phyloP scores from a whole-genome alignment of 176 grass and related monocot species.

The Themeda triandra region DNA sequence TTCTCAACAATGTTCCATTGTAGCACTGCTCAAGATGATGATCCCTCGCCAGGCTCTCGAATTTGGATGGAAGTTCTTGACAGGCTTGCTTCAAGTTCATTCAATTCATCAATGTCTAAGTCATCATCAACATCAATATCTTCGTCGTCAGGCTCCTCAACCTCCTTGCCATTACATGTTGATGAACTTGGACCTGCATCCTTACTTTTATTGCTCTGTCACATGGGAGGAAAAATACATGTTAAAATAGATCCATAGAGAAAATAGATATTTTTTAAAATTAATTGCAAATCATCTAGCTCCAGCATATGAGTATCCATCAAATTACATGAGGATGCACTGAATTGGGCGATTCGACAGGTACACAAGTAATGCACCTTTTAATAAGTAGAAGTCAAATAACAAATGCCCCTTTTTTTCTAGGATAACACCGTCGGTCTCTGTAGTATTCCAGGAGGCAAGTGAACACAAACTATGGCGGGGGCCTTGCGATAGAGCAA shows the following conservation, averaged over 20 bases:
- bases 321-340: neutral
- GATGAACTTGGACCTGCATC: slow-evolving; percentile 52
- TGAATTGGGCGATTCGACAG: neutral
- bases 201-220: slow-evolving; percentile 42
- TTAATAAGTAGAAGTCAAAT: neutral
- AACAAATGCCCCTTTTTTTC: neutral
- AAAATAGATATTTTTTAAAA: neutral
- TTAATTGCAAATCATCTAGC: neutral
- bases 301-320: neutral
- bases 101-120: slow-evolving; percentile 90
- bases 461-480: neutral
- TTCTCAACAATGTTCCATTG: slow-evolving; percentile 10
- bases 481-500: neutral
- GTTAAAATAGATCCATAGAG: neutral
- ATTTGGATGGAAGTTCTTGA: slow-evolving; percentile 76
- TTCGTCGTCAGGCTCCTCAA: slow-evolving; percentile 39
- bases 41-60: slow-evolving; percentile 60
- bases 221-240: slow-evolving; percentile 20
- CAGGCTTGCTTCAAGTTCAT: slow-evolving; percentile 92
- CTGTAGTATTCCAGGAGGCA: neutral
- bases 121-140: slow-evolving; percentile 66
- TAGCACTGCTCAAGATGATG: slow-evolving; percentile 36
- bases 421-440: neutral
- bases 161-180: slow-evolving; percentile 51
- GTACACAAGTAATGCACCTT: neutral